Evolutionary conservation across 345 rosid genomes (phyloP).

Genomic region (Luvunga scandens): DNA sequence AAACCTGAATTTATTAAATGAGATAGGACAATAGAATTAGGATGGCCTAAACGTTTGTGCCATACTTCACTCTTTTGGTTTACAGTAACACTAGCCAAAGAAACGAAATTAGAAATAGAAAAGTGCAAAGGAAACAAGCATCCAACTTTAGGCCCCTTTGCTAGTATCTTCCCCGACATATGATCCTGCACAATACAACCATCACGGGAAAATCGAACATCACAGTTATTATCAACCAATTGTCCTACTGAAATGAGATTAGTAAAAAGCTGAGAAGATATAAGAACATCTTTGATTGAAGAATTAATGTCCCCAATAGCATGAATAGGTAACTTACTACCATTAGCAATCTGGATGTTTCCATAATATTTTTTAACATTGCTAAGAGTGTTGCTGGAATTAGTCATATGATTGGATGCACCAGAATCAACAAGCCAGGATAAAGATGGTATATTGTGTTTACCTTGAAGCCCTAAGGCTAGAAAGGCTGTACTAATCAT

Average conservation of each 20-base stretch:
- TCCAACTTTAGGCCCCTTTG: conserved; percentile 8
- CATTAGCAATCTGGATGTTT: not conserved
- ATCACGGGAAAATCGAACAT: not conserved
- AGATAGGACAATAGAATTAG: not conserved
- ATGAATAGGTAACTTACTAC: not conserved
- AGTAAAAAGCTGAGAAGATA: not conserved
- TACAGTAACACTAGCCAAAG: not conserved
- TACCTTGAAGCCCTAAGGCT: not conserved
- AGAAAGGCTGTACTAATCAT: not conserved
- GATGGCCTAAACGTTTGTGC: conserved; percentile 3
- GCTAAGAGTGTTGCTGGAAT: not conserved
- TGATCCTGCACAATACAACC: conserved; percentile 14
- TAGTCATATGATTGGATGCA: not conserved
- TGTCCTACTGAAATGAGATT: not conserved
- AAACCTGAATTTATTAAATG: not conserved
- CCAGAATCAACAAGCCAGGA: not conserved
- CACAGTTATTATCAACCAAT: conserved; percentile 13
- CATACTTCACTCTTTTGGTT: not conserved
- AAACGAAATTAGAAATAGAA: not conserved
- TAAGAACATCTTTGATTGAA: not conserved
- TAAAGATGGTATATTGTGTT: not conserved
- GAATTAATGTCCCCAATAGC: not conserved
- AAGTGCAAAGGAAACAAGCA: not conserved
- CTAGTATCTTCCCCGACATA: not conserved
- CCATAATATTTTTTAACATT: not conserved